Percentiles rank a stretch among this genome's conserved stretches.
Evolutionary conservation across 352 stramenopile genomes (phyloP).

Genomic region (Phytophthora multivora): DNA sequence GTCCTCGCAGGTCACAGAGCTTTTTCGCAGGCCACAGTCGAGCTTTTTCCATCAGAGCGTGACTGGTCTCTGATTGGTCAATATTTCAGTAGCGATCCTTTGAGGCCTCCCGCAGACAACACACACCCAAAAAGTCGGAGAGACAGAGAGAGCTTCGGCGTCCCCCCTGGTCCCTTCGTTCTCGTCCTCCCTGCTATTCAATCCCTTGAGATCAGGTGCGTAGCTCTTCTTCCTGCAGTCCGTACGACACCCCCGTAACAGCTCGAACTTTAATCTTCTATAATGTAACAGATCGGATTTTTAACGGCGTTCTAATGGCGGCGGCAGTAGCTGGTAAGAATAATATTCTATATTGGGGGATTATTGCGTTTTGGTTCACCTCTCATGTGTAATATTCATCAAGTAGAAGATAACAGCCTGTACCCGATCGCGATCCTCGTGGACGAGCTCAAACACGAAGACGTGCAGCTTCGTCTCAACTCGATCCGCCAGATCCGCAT

Average conservation of each 20-base stretch:
- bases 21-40: too few species aligned
- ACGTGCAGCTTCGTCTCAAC: constrained; percentile 92
- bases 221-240: background rate
- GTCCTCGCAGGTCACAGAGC: too few species aligned
- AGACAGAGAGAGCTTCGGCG: constrained; percentile 9
- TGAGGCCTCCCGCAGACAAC: background rate
- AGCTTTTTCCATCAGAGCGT: background rate
- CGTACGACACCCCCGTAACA: background rate
- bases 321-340: constrained; percentile 37
- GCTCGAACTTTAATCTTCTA: background rate
- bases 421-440: constrained; percentile 92
- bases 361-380: background rate
- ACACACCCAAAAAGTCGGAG: constrained; percentile 30
- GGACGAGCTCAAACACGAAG: constrained; percentile 93
- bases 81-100: constrained; percentile 31
- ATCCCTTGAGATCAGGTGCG: background rate
- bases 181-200: constrained; percentile 1
- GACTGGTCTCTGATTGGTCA: constrained; percentile 20
- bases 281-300: constrained; percentile 22
- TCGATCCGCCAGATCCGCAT: constrained; percentile 91
- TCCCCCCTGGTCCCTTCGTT: background rate
- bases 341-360: constrained; percentile 12
- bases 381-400: constrained; percentile 20
- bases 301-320: constrained; percentile 28
- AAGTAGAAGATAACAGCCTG: constrained; percentile 71